Evolutionary conservation across 2,329 filamentous ascomycete genomes (phyloP), one percentile per base, ranked within the genome.

Genomic region (Westerdykella aurantiaca): DNA sequence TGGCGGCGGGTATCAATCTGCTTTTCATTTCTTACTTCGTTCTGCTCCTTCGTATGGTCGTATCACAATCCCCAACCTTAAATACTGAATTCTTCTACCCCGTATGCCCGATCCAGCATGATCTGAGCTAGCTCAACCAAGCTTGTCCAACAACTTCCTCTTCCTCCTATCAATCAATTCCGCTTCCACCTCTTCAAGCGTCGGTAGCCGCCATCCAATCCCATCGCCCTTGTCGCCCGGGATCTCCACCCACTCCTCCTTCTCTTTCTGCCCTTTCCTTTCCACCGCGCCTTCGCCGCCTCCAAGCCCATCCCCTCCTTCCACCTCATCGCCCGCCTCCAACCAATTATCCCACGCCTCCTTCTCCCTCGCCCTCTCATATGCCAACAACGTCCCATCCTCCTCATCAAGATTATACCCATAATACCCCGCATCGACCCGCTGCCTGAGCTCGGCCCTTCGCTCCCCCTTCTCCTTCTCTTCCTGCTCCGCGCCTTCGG

Each of bases 351-450:
- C 83, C 47, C 80, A 75, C 0, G 89, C 88, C 64, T 94, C 86
- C 52, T 81, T 78, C 74, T 97, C 93, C 71, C 89, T 93, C 60
- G 80, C 75, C 37, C 73, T 77, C 74, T 98, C 93, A 64, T 94
- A 95, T 41, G 75, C 80, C 50, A 96, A 66, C 60, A 97, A 64
- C 37, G 77, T 81, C 0, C 85, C 87, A 65, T 95, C 88, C 68
- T 97, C 93, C 67, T 97, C 90, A 55, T 90, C 88, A 6, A 90
- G 78, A 48, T 89, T 90, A 67, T 95, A 98, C 34, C 93, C 93
- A 67, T 96, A 98, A 69, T 98, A 98, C 25, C 83, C 85, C 11
- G 93, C 93, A 69, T 98, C 88, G 7, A 98, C 90, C 55, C 83
- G 80, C 69, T 80, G 82, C 48, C 83, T 72, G 55, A 89, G 64